phyloP scores from a whole-genome alignment of 352 stramenopile genomes.

The Elongisporangium prolatum region DNA sequence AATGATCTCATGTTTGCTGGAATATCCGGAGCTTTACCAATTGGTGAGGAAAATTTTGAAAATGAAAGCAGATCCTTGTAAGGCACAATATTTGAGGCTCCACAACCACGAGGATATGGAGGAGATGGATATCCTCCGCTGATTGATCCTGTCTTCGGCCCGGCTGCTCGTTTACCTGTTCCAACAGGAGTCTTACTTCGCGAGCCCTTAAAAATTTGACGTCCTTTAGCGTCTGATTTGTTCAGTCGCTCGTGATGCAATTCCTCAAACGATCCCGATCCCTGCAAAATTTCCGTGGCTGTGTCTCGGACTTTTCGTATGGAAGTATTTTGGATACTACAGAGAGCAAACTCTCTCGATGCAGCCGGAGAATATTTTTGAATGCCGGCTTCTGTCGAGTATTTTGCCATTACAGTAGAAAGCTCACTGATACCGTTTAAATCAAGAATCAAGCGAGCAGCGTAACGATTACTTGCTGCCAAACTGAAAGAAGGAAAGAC shows the following conservation, averaged over 20 bases:
- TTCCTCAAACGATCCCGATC: constrained; percentile 27
- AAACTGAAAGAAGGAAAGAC: constrained; percentile 25
- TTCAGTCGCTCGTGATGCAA: constrained; percentile 17
- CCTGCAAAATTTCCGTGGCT: constrained; percentile 36
- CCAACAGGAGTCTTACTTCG: not conserved
- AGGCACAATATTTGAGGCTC: constrained; percentile 1
- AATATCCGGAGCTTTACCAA: constrained; percentile 33
- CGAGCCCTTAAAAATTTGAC: not conserved
- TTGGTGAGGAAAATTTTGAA: constrained; percentile 42
- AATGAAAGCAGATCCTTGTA: constrained; percentile 27
- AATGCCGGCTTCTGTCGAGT: constrained; percentile 58
- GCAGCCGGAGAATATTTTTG: constrained; percentile 57
- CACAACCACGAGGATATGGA: constrained; percentile 7
- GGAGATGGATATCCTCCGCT: constrained; percentile 1
- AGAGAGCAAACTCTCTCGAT: constrained; percentile 54
- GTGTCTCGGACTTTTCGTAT: constrained; percentile 34
- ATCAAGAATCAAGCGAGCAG: constrained; percentile 40
- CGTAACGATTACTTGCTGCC: constrained; percentile 43
- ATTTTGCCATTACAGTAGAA: constrained; percentile 72
- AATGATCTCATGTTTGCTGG: constrained; percentile 26
- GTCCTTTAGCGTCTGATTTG: not conserved
- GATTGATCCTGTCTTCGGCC: not conserved
- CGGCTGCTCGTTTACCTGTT: not conserved
- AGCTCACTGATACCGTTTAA: constrained; percentile 65
- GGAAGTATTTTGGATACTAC: constrained; percentile 33